phyloP scores from a whole-genome alignment of 331 rosid species.

The Telfairia occidentalis region DNA sequence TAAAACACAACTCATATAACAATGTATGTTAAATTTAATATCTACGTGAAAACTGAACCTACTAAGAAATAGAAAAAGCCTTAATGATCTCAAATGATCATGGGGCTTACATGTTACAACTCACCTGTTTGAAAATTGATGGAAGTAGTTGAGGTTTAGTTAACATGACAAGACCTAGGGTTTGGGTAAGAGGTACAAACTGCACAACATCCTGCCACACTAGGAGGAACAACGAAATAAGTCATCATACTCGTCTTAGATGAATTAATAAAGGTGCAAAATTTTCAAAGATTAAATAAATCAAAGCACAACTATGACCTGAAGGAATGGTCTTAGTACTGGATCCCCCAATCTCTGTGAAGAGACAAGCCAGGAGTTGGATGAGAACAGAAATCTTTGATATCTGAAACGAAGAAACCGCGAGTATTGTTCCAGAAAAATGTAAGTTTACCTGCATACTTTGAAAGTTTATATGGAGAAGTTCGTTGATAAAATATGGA shows the following conservation, averaged over 20 bases:
- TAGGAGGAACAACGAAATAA: not conserved
- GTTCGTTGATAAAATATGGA: constrained; percentile 74
- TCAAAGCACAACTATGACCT: constrained; percentile 33
- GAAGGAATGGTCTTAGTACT: constrained; percentile 81
- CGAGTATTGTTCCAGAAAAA: not conserved
- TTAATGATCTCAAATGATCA: not conserved
- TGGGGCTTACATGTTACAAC: constrained; percentile 3
- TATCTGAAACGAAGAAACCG: not conserved
- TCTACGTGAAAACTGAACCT: not conserved
- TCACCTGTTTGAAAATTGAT: constrained; percentile 83
- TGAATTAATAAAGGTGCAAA: not conserved
- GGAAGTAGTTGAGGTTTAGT: constrained; percentile 78
- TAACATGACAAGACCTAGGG: constrained; percentile 81
- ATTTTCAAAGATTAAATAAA: not conserved
- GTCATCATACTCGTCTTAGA: not conserved
- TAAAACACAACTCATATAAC: not conserved
- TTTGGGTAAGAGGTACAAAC: constrained; percentile 81
- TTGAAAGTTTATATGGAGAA: constrained; percentile 59
- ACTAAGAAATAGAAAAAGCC: not conserved
- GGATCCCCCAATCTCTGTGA: constrained; percentile 87
- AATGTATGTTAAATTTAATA: not conserved
- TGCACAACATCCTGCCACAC: constrained; percentile 83
- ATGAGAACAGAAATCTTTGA: not conserved
- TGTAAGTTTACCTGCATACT: constrained; percentile 57
- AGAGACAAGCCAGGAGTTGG: constrained; percentile 3